phyloP scores from a whole-genome alignment of 768 basidiomycete genomes.

The Russula emetica region DNA sequence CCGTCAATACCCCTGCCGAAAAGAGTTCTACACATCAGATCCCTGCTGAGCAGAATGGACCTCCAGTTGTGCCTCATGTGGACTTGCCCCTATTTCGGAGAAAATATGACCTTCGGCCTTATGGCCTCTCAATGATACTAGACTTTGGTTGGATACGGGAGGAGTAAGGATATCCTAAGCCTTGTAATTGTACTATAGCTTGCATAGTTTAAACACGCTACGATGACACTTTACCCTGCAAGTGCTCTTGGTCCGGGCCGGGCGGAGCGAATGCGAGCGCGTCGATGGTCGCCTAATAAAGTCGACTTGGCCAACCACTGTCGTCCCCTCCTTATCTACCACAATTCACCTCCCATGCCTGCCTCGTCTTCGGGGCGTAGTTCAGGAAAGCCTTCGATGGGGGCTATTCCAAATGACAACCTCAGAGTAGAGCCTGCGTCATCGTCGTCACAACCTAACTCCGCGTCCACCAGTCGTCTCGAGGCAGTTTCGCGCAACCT shows the following conservation, averaged over 20 bases:
- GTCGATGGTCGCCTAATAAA: background rate
- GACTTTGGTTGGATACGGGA: slow-evolving; percentile 65
- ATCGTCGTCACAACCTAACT: slow-evolving; percentile 25
- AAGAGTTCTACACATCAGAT: background rate
- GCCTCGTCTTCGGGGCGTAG: slow-evolving; percentile 29
- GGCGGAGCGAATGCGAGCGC: background rate
- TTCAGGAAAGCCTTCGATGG: slow-evolving; percentile 36
- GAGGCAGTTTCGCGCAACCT: slow-evolving; percentile 66
- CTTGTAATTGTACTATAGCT: slow-evolving; percentile 9
- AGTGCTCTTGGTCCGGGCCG: background rate
- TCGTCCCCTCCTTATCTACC: background rate
- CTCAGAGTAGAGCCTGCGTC: slow-evolving; percentile 22
- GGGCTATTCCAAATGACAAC: slow-evolving; percentile 41
- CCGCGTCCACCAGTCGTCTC: slow-evolving; percentile 40
- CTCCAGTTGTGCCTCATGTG: slow-evolving; percentile 4
- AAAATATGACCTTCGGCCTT: slow-evolving; percentile 68
- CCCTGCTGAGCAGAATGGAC: slow-evolving; percentile 12
- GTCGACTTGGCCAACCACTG: slow-evolving; percentile 4
- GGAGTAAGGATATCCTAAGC: background rate
- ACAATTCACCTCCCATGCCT: slow-evolving; percentile 27
- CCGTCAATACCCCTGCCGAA: background rate
- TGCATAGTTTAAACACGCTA: slow-evolving; percentile 7
- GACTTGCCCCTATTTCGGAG: slow-evolving; percentile 27
- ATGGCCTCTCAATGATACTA: slow-evolving; percentile 67
- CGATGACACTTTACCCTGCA: background rate